Percentiles rank a stretch among this genome's conserved stretches.
phyloP scores from a whole-genome alignment of 176 grass and related monocot genomes.

The Saccharum officinarum region DNA sequence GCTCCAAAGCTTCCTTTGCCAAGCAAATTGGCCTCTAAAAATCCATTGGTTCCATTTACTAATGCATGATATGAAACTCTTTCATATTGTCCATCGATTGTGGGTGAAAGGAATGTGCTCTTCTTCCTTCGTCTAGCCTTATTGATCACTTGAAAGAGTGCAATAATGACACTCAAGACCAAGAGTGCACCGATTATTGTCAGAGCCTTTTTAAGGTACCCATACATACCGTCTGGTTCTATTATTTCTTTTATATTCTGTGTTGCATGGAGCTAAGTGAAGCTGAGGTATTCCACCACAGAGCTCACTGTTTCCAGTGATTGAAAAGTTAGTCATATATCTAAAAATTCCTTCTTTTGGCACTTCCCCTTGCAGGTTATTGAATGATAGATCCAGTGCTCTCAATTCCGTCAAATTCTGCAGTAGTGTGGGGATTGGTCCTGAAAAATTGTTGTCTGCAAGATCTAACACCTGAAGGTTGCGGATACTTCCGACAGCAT shows the following conservation, averaged over 20 bases:
- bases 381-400: constrained; percentile 27
- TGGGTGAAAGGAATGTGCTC: too few relatives aligned
- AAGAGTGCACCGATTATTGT: background rate
- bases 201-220: too few relatives aligned
- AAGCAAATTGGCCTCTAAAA: constrained; percentile 1
- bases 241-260: accelerated
- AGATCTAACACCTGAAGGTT: background rate
- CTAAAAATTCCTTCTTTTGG: constrained; percentile 23
- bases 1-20: constrained; percentile 17
- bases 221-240: background rate
- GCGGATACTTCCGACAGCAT: background rate
- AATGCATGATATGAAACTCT: constrained; percentile 20
- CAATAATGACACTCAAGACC: background rate
- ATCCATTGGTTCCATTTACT: constrained; percentile 9
- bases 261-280: background rate
- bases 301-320: constrained; percentile 18
- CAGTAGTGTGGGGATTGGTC: constrained; percentile 14
- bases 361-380: constrained; percentile 28
- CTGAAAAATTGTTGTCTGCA: constrained; percentile 31
- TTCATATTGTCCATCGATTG: background rate
- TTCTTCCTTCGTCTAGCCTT: background rate
- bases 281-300: constrained; percentile 37
- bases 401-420: constrained; percentile 13
- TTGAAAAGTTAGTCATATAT: constrained; percentile 12
- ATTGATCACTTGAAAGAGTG: background rate